phyloP scores from a whole-genome alignment of 192 early-diverging fungal species.

The Pilaira anomala region DNA sequence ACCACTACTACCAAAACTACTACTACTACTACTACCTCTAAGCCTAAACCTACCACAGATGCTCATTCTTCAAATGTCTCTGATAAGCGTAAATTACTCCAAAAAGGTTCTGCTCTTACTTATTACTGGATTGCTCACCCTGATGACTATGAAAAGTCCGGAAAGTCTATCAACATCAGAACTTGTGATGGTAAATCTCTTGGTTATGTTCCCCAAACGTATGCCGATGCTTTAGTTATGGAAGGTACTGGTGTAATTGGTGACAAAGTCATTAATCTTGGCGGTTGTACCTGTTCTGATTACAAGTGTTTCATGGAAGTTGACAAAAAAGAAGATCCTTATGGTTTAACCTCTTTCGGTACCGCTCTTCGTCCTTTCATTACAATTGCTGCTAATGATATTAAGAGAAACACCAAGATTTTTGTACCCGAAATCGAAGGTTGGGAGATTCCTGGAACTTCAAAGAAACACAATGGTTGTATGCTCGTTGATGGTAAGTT shows the following conservation, averaged over 20 bases:
- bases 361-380: slow-evolving; percentile 33
- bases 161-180: slow-evolving; percentile 23
- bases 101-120: slow-evolving; percentile 28
- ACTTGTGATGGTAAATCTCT: slow-evolving; percentile 32
- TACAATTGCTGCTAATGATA: slow-evolving; percentile 38
- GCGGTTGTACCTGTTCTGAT: slow-evolving; percentile 30
- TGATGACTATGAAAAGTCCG: slow-evolving; percentile 13
- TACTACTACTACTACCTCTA: slow-evolving; percentile 3
- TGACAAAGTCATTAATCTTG: slow-evolving; percentile 33
- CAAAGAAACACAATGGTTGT: slow-evolving; percentile 35
- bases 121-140: slow-evolving; percentile 41
- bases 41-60: background rate
- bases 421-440: slow-evolving; percentile 31
- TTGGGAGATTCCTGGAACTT: slow-evolving; percentile 32
- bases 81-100: slow-evolving; percentile 28
- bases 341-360: slow-evolving; percentile 31
- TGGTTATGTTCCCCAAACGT: slow-evolving; percentile 22
- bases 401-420: slow-evolving; percentile 31
- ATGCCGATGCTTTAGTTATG: slow-evolving; percentile 36
- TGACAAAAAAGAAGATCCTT: slow-evolving; percentile 31
- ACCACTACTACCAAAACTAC: slow-evolving; percentile 1
- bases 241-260: slow-evolving; percentile 36
- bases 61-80: background rate
- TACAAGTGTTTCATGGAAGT: slow-evolving; percentile 37
- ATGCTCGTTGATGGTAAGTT: slow-evolving; percentile 29